Conservation (phyloP, 306 rosid species). For the Cucurbita maxima region DNA sequence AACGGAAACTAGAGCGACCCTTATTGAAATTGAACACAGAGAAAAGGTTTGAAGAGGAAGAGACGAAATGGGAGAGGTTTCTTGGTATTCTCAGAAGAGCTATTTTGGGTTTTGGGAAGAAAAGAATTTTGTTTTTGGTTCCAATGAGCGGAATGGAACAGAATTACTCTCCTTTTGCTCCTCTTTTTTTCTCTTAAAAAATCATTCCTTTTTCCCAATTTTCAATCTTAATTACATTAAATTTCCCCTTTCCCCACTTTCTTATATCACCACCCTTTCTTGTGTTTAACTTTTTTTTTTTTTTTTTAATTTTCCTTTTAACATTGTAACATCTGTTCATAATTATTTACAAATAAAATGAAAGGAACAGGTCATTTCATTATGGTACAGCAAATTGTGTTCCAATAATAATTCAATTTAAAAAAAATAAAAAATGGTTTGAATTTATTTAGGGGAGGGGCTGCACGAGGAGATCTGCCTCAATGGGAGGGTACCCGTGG, state of each 20-base stretch:
- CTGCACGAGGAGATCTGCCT: background rate
- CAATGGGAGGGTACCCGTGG: background rate
- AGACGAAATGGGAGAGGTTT: too few relatives aligned
- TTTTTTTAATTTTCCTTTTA: too few relatives aligned
- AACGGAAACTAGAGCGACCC: background rate
- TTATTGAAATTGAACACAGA: background rate
- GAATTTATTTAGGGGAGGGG: background rate
- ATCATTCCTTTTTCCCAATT: background rate
- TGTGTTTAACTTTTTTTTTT: background rate
- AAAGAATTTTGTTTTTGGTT: background rate
- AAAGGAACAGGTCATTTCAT: background rate
- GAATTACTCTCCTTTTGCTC: constrained; percentile 1
- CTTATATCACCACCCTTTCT: background rate
- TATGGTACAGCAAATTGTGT: background rate
- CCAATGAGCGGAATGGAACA: background rate
- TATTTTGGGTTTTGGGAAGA: background rate
- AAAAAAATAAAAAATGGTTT: background rate
- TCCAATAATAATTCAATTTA: background rate
- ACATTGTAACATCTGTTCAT: too few relatives aligned
- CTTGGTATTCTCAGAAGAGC: constrained; percentile 1
- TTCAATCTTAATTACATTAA: background rate
- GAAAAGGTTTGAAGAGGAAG: background rate
- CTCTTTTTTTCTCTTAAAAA: background rate
- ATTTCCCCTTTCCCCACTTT: background rate
- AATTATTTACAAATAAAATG: background rate